Conservation (phyloP, 257 asterid genomes). For the Verbascum thapsus region DNA sequence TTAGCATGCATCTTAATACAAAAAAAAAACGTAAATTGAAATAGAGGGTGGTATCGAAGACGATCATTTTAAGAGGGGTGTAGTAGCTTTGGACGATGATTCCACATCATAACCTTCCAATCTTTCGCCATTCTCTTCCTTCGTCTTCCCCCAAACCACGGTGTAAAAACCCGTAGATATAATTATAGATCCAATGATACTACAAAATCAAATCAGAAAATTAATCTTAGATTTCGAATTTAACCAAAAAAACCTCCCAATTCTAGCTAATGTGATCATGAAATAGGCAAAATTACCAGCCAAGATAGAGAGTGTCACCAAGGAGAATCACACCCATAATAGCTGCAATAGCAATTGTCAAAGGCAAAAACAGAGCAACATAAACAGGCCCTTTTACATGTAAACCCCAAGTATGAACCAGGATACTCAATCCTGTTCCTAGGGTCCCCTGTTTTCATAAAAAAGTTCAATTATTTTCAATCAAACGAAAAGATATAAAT, state of each 20-base stretch:
- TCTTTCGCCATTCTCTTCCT: conserved; percentile 28
- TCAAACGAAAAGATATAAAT: not conserved
- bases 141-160: conserved; percentile 38
- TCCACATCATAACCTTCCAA: not conserved
- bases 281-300: conserved; percentile 38
- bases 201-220: conserved; percentile 5
- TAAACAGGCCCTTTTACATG: conserved; percentile 55
- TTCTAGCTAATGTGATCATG: not conserved
- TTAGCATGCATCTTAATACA: no score
- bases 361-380: conserved; percentile 51
- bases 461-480: not conserved
- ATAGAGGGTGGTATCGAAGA: no score
- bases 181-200: conserved; percentile 36
- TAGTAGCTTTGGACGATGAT: not conserved
- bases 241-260: not conserved
- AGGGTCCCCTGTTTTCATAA: conserved; percentile 25
- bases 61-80: conserved; percentile 15
- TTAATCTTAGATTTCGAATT: not conserved
- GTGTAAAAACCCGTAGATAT: conserved; percentile 40
- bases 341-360: conserved; percentile 54
- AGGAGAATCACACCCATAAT: conserved; percentile 54
- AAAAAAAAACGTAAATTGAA: no score
- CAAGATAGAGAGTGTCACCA: conserved; percentile 53
- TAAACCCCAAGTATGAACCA: conserved; percentile 45
- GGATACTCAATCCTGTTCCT: conserved; percentile 20